A percentile compares a stretch with the other conserved stretches of the same genome.
phyloP scores from a whole-genome alignment of 2,329 filamentous ascomycete species.

The Fonsecaea erecta region DNA sequence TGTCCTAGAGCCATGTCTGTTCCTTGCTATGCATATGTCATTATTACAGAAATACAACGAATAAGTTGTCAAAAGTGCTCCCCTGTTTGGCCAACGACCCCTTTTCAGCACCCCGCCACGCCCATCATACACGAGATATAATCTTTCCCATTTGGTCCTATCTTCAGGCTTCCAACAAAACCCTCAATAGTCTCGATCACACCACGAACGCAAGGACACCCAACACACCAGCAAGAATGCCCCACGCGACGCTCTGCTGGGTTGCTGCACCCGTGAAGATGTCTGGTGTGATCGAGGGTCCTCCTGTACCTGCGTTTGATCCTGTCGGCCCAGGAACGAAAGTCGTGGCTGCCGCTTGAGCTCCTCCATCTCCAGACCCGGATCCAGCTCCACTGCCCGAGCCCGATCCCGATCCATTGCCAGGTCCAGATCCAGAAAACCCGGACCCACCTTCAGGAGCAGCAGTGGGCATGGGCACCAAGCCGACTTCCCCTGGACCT shows the following conservation, averaged over 20 bases:
- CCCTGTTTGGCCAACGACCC: too few species aligned
- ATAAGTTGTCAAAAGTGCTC: too few species aligned
- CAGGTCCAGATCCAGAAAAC: background rate
- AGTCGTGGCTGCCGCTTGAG: background rate
- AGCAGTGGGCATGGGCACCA: slow-evolving; percentile 28
- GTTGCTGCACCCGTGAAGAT: slow-evolving; percentile 44
- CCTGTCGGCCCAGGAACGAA: slow-evolving; percentile 7
- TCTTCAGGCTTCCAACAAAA: background rate
- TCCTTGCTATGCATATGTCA: too few species aligned
- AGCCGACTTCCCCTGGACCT: slow-evolving; percentile 17
- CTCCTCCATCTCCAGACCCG: background rate
- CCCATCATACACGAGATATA: too few species aligned
- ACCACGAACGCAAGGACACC: slow-evolving; percentile 32
- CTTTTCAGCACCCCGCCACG: too few species aligned
- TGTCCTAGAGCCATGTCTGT: too few species aligned
- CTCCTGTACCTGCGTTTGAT: background rate
- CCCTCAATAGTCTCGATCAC: slow-evolving; percentile 5
- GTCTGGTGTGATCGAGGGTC: slow-evolving; percentile 40
- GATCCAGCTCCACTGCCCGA: background rate
- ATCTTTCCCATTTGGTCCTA: background rate
- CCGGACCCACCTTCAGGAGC: slow-evolving; percentile 5
- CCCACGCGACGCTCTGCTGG: slow-evolving; percentile 39
- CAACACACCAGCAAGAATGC: slow-evolving; percentile 26
- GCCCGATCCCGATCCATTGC: too few species aligned
- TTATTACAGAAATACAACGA: too few species aligned